phyloP scores from a whole-genome alignment of 2,329 filamentous ascomycete genomes.

The Talaromyces sp. region DNA sequence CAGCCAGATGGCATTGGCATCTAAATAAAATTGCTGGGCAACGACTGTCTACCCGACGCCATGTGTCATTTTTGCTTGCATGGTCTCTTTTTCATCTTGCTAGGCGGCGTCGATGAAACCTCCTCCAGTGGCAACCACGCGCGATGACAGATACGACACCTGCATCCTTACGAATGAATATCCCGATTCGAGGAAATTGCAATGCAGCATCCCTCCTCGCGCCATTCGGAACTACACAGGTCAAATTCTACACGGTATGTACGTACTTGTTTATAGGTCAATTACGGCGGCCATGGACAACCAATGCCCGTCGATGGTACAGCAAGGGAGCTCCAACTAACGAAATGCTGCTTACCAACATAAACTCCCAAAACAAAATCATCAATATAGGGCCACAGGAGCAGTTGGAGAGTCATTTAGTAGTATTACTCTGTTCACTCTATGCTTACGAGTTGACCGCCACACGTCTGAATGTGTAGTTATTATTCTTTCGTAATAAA shows the following conservation, averaged over 20 bases:
- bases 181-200: background rate
- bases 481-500: background rate
- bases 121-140: background rate
- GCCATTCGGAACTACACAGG: background rate
- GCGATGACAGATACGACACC: background rate
- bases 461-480: background rate
- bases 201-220: background rate
- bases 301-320: background rate
- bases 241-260: background rate
- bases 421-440: background rate
- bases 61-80: background rate
- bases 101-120: background rate
- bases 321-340: conserved; percentile 1
- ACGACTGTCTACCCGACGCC: background rate
- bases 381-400: background rate
- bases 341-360: background rate
- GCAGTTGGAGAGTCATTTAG: background rate
- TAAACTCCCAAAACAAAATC: background rate
- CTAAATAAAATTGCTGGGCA: background rate
- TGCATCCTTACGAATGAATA: background rate
- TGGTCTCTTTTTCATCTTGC: background rate
- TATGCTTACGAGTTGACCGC: background rate
- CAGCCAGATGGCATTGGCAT: background rate
- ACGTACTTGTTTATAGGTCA: background rate
- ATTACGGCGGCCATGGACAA: background rate